Conservation (phyloP, 129 eudicot species). For the Flaveria trinervia region DNA sequence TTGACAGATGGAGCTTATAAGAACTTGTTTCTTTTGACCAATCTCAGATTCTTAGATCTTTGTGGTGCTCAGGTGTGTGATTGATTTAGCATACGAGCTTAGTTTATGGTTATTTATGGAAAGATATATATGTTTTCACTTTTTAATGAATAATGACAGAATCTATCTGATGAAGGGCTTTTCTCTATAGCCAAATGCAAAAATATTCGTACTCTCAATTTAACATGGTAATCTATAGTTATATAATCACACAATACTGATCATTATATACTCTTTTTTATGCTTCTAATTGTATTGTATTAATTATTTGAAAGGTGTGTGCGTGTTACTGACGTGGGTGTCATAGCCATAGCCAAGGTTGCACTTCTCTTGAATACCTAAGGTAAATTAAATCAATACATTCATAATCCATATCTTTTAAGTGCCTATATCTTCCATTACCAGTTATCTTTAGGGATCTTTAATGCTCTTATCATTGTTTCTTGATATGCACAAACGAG, state of each 20-base stretch:
- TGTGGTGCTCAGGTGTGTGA: slow-evolving; percentile 95
- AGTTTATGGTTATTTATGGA: background rate
- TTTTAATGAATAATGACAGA: slow-evolving; percentile 50
- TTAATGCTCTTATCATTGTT: background rate
- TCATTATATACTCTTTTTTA: background rate
- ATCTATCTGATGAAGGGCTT: slow-evolving; percentile 87
- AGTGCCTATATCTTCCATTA: background rate
- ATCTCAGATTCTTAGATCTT: slow-evolving; percentile 84
- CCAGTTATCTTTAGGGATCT: background rate
- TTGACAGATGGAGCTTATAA: slow-evolving; percentile 82
- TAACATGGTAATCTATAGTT: slow-evolving; percentile 66
- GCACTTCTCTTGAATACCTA: slow-evolving; percentile 81
- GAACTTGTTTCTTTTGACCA: slow-evolving; percentile 54
- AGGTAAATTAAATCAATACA: slow-evolving; percentile 55
- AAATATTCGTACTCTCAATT: slow-evolving; percentile 58
- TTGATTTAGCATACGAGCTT: background rate
- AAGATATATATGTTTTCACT: background rate
- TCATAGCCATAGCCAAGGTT: slow-evolving; percentile 79
- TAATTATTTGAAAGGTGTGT: slow-evolving; percentile 64
- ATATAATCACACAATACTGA: slow-evolving; percentile 13
- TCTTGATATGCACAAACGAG: background rate
- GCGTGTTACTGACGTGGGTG: slow-evolving; percentile 76
- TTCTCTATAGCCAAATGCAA: slow-evolving; percentile 80
- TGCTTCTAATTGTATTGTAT: background rate
- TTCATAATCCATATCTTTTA: background rate